Base-by-base conservation (phyloP, 192 early-diverging fungal species). In the Endogone sp. region DNA sequence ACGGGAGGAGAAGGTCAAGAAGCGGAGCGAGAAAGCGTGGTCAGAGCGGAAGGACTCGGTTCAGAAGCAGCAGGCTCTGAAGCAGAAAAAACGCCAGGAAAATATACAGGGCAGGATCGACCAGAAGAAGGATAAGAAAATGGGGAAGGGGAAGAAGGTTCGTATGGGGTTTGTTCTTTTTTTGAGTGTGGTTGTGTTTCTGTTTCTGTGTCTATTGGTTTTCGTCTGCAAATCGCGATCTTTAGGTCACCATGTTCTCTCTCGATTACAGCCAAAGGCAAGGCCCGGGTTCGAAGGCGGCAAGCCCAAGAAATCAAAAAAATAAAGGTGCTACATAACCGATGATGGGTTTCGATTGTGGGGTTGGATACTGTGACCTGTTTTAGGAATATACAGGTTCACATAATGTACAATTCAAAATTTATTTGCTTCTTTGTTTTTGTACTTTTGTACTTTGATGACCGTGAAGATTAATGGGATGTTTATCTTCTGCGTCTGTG, bases 21-120 rank as follows among this genome's bases (percentile, higher is more conserved):
- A 75, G 73, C 96, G 94, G 90, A 93, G 91, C 68, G 71, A 85
- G 26, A 80, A 88, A 61, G 89, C 91, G 60, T 98, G 96, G 96
- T 84, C 74, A 20, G 87, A 94, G 30, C 88, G 96, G 57, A 84
- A 88, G 67, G 79, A 90, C 22, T 82, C 80, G 23, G 84, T 91
- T 49, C 79, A 77, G 44, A 83, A 87, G 30, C 75, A 83, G 29
- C 84, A 89, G 71, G 82, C 85, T 69, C 85, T 92, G 37, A 83
- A 85, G 62, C 79, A 90, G 56, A 85, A 93, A 83, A 94, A 88
- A 79, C 86, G 96, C 59, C 84, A 90, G 30, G 88, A 89, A 44
- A 98, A 98, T 72, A 81, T 98, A 71, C 86, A 95, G 84, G 77
- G 80, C 21, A 85, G 92, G 61, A 78, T 89, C 27, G 93, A 98